These are phyloP conservation scores for Xylogone sp. DNA, from an alignment of 2,329 filamentous ascomycete genomes.

Conservation along the genomic window DNA sequence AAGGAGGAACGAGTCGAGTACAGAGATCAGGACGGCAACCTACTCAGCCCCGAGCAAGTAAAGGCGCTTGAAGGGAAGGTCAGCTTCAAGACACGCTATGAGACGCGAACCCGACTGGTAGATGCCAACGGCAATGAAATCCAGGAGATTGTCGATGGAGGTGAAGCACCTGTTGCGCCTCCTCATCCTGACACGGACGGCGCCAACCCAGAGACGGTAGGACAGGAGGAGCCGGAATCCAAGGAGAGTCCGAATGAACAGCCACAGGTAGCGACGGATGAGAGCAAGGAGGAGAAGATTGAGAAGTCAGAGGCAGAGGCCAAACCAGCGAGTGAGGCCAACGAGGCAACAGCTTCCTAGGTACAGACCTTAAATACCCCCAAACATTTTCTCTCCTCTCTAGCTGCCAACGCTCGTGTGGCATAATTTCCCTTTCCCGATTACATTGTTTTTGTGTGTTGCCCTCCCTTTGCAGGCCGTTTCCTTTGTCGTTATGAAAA, in stretches of 20 bases:
- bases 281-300: conserved; percentile 56
- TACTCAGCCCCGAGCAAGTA: conserved; percentile 81
- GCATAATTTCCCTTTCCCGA: too few species aligned
- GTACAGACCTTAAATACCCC: neutral
- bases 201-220: conserved; percentile 54
- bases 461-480: neutral
- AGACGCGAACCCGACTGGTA: conserved; percentile 85
- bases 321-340: conserved; percentile 61
- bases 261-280: conserved; percentile 43
- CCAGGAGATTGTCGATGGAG: conserved; percentile 11
- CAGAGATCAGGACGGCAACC: conserved; percentile 88
- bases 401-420: too few species aligned
- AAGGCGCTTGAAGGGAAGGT: conserved; percentile 85
- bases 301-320: conserved; percentile 41
- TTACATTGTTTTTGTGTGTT: too few species aligned
- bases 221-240: conserved; percentile 28
- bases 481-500: neutral
- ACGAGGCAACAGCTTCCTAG: conserved; percentile 44
- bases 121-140: conserved; percentile 79
- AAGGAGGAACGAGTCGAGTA: conserved; percentile 87
- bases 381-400: neutral
- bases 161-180: conserved; percentile 21
- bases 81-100: conserved; percentile 91
- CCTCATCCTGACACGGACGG: conserved; percentile 46
- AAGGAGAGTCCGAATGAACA: conserved; percentile 37